Evolutionary conservation across 768 basidiomycete genomes (phyloP).

Genomic region (Hygrocybe coccinea): DNA sequence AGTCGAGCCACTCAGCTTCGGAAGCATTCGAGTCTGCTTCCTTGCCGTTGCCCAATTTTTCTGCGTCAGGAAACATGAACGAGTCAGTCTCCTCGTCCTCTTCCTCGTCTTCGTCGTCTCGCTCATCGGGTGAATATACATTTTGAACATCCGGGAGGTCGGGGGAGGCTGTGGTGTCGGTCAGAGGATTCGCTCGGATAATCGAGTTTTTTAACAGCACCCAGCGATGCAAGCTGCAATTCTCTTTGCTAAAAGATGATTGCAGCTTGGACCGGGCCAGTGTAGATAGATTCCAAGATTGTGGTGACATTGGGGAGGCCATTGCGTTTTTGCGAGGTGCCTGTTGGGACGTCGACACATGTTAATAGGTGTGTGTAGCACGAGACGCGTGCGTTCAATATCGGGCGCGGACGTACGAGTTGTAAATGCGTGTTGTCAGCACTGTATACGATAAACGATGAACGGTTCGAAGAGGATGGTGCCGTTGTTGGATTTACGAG

Average conservation of each 20-base stretch:
- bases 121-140: constrained; percentile 36
- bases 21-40: constrained; percentile 40
- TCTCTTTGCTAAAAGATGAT: constrained; percentile 59
- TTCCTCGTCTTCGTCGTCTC: constrained; percentile 48
- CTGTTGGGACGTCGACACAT: constrained; percentile 11
- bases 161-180: constrained; percentile 28
- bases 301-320: constrained; percentile 39
- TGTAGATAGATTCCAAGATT: constrained; percentile 48
- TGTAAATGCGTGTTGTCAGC: constrained; percentile 33
- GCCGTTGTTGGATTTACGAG: constrained; percentile 79
- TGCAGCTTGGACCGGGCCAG: constrained; percentile 75
- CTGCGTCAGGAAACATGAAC: constrained; percentile 79
- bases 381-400: not conserved
- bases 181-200: constrained; percentile 44
- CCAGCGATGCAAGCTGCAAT: constrained; percentile 77
- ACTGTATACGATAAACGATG: constrained; percentile 83
- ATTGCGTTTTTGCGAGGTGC: constrained; percentile 12
- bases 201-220: constrained; percentile 85
- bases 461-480: constrained; percentile 82
- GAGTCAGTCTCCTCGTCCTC: constrained; percentile 54
- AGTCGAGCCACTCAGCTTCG: constrained; percentile 80
- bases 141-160: constrained; percentile 16
- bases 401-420: constrained; percentile 17
- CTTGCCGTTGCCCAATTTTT: constrained; percentile 43
- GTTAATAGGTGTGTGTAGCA: constrained; percentile 10